These are phyloP conservation scores for Stellera chamaejasme DNA, from an alignment of 345 rosid genomes.

Conservation along the genomic window DNA sequence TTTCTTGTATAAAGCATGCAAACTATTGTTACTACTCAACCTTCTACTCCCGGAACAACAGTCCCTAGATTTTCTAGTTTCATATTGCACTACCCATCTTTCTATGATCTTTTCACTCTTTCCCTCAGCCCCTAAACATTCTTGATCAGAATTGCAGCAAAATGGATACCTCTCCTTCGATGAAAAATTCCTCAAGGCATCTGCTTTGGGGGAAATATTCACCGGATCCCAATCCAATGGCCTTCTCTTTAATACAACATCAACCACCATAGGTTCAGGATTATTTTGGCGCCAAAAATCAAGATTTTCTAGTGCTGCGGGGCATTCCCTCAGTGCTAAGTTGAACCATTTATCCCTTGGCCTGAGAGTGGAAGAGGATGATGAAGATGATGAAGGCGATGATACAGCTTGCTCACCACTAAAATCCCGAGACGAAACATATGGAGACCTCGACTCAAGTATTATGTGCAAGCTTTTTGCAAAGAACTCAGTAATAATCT, in stretches of 20 bases:
- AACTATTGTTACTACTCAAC: constrained; percentile 37
- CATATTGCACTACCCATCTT: constrained; percentile 91
- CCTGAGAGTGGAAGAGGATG: constrained; percentile 73
- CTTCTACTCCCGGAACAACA: constrained; percentile 47
- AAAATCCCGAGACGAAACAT: constrained; percentile 66
- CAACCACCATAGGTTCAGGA: constrained; percentile 73
- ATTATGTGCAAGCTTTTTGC: constrained; percentile 87
- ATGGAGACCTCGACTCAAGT: constrained; percentile 84
- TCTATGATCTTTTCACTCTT: constrained; percentile 69
- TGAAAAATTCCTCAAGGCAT: constrained; percentile 39
- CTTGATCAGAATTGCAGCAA: constrained; percentile 59
- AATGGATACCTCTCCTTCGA: constrained; percentile 35
- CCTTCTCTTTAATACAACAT: constrained; percentile 68
- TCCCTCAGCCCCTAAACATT: constrained; percentile 40
- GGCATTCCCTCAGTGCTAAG: constrained; percentile 85
- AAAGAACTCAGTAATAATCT: constrained; percentile 79
- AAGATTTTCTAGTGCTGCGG: constrained; percentile 70
- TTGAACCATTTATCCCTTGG: constrained; percentile 95
- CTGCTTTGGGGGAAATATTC: constrained; percentile 36
- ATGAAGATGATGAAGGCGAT: constrained; percentile 75
- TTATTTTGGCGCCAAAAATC: constrained; percentile 69
- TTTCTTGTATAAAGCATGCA: constrained; percentile 69
- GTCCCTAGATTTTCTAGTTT: constrained; percentile 54
- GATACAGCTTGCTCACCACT: constrained; percentile 71
- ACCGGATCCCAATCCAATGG: constrained; percentile 39